A percentile compares a stretch with the other conserved stretches of the same genome.
phyloP scores from a whole-genome alignment of 495 filamentous ascomycete species.

The Usnea hakonensis region DNA sequence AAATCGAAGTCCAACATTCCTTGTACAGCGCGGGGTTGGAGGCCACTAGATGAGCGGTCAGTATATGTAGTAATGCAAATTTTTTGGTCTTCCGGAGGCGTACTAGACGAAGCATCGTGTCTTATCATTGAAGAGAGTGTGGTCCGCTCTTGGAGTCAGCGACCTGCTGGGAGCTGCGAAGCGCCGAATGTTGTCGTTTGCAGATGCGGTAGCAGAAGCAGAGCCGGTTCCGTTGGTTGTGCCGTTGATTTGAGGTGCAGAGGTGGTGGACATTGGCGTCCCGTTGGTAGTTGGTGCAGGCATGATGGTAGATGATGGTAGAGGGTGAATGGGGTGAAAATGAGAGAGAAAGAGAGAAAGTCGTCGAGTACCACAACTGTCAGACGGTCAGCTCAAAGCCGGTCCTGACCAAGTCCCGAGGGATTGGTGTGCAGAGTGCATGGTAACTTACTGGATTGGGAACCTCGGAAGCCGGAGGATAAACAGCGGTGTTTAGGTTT shows the following conservation, averaged over 20 bases:
- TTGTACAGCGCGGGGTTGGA: conserved; percentile 96
- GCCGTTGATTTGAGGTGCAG: conserved; percentile 35
- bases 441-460: background rate
- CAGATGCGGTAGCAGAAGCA: conserved; percentile 40
- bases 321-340: conserved; percentile 11
- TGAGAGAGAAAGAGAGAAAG: background rate
- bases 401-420: background rate
- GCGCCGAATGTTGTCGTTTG: conserved; percentile 97
- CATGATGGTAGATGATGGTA: conserved; percentile 34
- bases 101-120: conserved; percentile 99
- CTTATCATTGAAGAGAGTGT: conserved; percentile 96
- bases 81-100: conserved; percentile 29
- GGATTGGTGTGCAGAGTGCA: background rate
- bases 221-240: conserved; percentile 32
- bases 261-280: conserved; percentile 7
- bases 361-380: background rate
- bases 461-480: background rate
- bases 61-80: background rate
- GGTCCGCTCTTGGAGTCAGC: conserved; percentile 71
- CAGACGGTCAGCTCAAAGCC: background rate
- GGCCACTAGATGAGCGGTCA: conserved; percentile 50
- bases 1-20: conserved; percentile 99
- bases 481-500: background rate
- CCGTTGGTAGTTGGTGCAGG: conserved; percentile 35
- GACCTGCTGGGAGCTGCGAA: conserved; percentile 90